Evolutionary conservation across 2,329 filamentous ascomycete species (phyloP), one percentile per base, ranked within the genome.

Genomic region (Calonectria montana): DNA sequence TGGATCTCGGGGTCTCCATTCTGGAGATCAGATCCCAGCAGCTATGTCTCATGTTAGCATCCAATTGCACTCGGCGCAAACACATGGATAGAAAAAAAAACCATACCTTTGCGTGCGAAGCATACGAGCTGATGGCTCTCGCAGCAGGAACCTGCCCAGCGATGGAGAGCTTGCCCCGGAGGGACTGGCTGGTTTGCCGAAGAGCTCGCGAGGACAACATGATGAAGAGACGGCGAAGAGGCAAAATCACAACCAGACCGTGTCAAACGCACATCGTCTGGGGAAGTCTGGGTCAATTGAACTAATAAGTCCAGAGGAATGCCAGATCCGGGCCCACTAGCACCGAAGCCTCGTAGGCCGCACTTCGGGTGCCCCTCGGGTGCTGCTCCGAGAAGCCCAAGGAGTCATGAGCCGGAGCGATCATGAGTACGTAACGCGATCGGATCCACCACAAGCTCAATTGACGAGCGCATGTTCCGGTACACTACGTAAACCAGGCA

Each of bases 1-100:
- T 91, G 96, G 73, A 98, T 92, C 66, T 91, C 88, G 37, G 95
- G 94, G 82, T 98, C 96, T 71, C 94, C 94, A 79, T 96, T 88
- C 81, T 95, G 89, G 55, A 98, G 90, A 80, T 92, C 87, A 64
- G 93, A 88, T 29, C 93, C 91, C 50, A 98, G 91, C 69, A 97
- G 86, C 95, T 98, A 76, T 48, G 13, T 23, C 21, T 3, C n/a
- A 3, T 23, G 48, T 79, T 18, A 76, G 69, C 23, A 18, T 39
- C 18, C 48, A n/a, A 35, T 21, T 37, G 5, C n/a, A 10, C 0
- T 45, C 4, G 31, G 21, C 31, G 31, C 31, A 16, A 8, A 55
- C 2, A 47, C 8, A 47, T 12, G 31, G 31, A 47, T 13, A 47
- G 4, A 21, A 1, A 4, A 2, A 18, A 1, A 3, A 5, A 25